These are phyloP conservation scores for Claviceps sp. DNA, from an alignment of 2,329 filamentous ascomycete species.

Conservation along the genomic window DNA sequence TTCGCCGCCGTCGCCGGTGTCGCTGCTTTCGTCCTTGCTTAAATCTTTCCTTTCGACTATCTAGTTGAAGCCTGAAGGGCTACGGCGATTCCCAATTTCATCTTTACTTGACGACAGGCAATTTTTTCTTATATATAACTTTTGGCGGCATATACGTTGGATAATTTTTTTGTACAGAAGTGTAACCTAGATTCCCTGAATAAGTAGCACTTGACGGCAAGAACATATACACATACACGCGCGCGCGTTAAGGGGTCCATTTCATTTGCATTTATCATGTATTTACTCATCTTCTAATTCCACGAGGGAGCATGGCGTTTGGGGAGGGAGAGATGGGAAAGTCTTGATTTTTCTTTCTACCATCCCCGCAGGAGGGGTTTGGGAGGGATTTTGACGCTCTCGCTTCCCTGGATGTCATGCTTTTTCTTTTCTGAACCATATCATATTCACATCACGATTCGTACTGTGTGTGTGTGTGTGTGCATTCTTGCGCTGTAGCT, in stretches of 20 bases:
- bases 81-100: slow-evolving; percentile 13
- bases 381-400: neutral
- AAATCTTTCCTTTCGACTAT: slow-evolving; percentile 27
- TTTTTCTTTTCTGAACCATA: neutral
- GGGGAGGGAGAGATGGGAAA: no score
- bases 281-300: neutral
- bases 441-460: no score
- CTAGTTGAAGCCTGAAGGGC: slow-evolving; percentile 27
- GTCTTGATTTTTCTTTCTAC: no score
- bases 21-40: slow-evolving; percentile 40
- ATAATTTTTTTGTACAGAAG: slow-evolving; percentile 20
- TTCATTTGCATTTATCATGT: slow-evolving; percentile 6
- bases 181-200: neutral
- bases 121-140: slow-evolving; percentile 4
- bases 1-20: slow-evolving; percentile 42
- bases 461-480: no score
- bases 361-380: no score
- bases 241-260: slow-evolving; percentile 9
- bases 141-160: slow-evolving; percentile 9
- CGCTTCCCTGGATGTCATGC: neutral
- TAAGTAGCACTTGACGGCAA: slow-evolving; percentile 12
- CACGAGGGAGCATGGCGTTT: neutral
- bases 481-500: no score
- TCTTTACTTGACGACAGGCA: slow-evolving; percentile 10
- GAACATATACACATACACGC: slow-evolving; percentile 9